Evolutionary conservation across 2,329 filamentous ascomycete genomes (phyloP).

Genomic region (Dothidotthia symphoricarpi): DNA sequence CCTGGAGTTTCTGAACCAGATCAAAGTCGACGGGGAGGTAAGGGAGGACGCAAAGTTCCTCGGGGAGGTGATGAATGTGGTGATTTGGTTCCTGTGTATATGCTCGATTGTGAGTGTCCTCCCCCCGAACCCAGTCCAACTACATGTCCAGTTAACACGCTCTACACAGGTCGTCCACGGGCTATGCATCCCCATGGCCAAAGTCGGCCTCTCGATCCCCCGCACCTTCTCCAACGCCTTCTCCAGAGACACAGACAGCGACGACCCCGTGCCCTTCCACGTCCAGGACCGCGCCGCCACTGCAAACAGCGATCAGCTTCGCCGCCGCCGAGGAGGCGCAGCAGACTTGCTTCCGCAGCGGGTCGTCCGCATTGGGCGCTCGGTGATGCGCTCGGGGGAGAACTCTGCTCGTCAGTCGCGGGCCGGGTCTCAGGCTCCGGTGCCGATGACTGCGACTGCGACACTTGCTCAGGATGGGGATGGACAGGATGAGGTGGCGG

Average conservation of each 20-base stretch:
- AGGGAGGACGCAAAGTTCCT: slow-evolving; percentile 66
- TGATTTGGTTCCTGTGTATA: slow-evolving; percentile 83
- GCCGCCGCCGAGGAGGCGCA: slow-evolving; percentile 22
- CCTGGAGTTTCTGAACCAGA: slow-evolving; percentile 65
- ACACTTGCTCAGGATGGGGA: too few species aligned
- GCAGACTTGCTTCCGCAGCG: slow-evolving; percentile 27
- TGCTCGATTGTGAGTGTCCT: slow-evolving; percentile 70
- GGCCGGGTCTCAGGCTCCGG: too few species aligned
- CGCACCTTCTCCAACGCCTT: slow-evolving; percentile 58
- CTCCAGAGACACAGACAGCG: slow-evolving; percentile 15
- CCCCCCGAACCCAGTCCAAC: neutral
- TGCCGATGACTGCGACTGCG: too few species aligned
- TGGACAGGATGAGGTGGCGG: too few species aligned
- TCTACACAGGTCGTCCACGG: slow-evolving; percentile 68
- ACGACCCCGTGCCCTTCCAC: slow-evolving; percentile 31
- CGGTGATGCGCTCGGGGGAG: slow-evolving; percentile 28
- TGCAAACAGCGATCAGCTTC: slow-evolving; percentile 23
- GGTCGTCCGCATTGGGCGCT: slow-evolving; percentile 38
- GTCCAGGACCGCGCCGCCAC: slow-evolving; percentile 16
- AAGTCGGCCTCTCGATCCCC: slow-evolving; percentile 62
- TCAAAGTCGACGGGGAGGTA: slow-evolving; percentile 57
- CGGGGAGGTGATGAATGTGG: slow-evolving; percentile 64
- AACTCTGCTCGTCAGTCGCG: slow-evolving; percentile 9
- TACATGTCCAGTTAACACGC: slow-evolving; percentile 2
- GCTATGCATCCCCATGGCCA: slow-evolving; percentile 74